Conservation (phyloP, 1,284 basidiomycete genomes). For the Ceratobasidium papillatum region DNA sequence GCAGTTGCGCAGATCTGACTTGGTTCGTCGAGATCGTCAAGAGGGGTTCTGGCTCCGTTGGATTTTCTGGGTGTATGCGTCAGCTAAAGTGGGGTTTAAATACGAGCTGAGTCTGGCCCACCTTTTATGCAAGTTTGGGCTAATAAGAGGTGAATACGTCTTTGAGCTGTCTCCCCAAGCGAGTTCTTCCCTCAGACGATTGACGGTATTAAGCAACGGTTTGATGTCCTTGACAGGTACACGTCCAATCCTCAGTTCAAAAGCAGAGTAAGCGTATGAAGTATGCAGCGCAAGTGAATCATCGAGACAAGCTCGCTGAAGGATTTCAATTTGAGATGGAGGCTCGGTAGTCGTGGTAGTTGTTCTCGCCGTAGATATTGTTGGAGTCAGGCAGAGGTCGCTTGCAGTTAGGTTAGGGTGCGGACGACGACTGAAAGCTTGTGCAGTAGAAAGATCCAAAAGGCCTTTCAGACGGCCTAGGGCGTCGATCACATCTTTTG, state of each 20-base stretch:
- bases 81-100: background rate
- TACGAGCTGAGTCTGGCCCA: background rate
- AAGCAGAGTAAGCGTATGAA: constrained; percentile 59
- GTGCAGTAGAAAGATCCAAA: constrained; percentile 13
- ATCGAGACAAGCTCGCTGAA: constrained; percentile 53
- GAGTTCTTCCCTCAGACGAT: constrained; percentile 60
- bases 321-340: constrained; percentile 38
- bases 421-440: background rate
- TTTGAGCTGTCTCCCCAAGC: constrained; percentile 56
- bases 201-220: constrained; percentile 57
- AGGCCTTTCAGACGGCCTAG: constrained; percentile 11
- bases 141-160: background rate
- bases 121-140: background rate
- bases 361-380: background rate
- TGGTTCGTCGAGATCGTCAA: constrained; percentile 9
- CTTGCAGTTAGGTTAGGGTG: background rate
- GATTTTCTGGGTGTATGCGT: background rate
- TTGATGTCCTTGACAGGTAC: constrained; percentile 59
- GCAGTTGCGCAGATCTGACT: constrained; percentile 6
- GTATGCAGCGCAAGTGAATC: constrained; percentile 57
- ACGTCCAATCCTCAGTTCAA: constrained; percentile 60
- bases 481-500: constrained; percentile 32
- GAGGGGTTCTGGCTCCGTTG: background rate
- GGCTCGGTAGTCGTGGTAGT: background rate
- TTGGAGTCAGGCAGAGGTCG: background rate